Conservation (phyloP, 257 asterid species). For the Mitragyna speciosa region DNA sequence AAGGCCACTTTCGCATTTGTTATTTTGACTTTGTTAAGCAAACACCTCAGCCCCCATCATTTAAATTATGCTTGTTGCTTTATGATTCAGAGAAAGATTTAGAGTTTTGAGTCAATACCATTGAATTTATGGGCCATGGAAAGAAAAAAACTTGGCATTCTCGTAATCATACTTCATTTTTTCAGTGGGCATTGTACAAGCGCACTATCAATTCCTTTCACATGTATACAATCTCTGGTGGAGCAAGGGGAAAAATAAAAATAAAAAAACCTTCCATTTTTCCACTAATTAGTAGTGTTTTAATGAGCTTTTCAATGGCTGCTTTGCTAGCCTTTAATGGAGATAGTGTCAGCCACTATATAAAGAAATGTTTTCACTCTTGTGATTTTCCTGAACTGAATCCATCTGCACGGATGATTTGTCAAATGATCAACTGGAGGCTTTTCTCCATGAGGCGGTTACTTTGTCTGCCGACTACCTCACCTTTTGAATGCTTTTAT, state of each 20-base stretch:
- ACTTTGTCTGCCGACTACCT: conserved; percentile 13
- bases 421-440: not conserved
- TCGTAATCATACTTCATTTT: not conserved
- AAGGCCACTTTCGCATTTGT: too few species aligned
- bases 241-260: too few species aligned
- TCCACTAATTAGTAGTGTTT: not conserved
- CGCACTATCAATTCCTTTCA: conserved; percentile 12
- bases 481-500: not conserved
- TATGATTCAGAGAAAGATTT: too few species aligned
- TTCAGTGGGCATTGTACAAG: conserved; percentile 11
- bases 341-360: conserved; percentile 29
- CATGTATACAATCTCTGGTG: conserved; percentile 14
- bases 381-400: not conserved
- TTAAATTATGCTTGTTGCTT: not conserved
- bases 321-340: conserved; percentile 26
- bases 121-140: not conserved
- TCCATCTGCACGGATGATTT: not conserved
- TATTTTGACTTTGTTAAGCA: not conserved
- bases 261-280: conserved; percentile 6
- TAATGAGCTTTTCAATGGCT: not conserved
- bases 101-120: not conserved
- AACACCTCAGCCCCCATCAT: not conserved
- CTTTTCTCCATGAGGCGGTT: conserved; percentile 4
- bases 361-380: not conserved
- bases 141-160: conserved; percentile 1